Evolutionary conservation across 2,329 filamentous ascomycete species (phyloP).

Genomic region (Aspergillus novoparasiticus): DNA sequence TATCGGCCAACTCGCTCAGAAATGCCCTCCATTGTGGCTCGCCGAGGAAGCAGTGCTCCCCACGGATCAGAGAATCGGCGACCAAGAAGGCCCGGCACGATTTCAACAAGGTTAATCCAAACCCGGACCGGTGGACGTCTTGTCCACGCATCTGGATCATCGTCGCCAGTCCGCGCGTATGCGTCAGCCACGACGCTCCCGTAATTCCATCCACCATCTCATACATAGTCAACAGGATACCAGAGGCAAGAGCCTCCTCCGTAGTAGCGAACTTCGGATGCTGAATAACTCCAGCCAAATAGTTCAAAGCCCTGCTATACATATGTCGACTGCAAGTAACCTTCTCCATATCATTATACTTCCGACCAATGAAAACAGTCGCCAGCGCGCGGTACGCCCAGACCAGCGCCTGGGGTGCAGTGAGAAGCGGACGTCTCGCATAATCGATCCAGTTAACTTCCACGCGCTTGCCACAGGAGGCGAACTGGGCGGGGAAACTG

Average conservation of each 20-base stretch:
- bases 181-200: conserved; percentile 6
- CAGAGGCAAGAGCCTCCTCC: conserved; percentile 8
- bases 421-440: conserved; percentile 1
- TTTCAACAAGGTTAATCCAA: not conserved
- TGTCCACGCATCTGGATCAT: conserved; percentile 9
- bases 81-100: not conserved
- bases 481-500: conserved; percentile 18
- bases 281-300: not conserved
- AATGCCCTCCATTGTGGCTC: not conserved
- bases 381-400: conserved; percentile 15
- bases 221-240: conserved; percentile 13
- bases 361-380: conserved; percentile 10
- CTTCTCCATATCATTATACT: conserved; percentile 7
- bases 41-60: not conserved
- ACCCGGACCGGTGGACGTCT: not conserved
- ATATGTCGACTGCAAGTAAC: conserved; percentile 10
- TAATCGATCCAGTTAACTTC: conserved; percentile 14
- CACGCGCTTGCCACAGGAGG: conserved; percentile 13
- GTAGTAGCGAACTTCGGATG: not conserved
- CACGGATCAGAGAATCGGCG: not conserved
- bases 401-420: conserved; percentile 8
- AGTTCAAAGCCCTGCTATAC: not conserved
- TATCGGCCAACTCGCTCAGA: not conserved
- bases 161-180: conserved; percentile 7
- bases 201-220: conserved; percentile 11